Base-by-base conservation (phyloP, 129 eudicot species). In the Silybum marianum region DNA sequence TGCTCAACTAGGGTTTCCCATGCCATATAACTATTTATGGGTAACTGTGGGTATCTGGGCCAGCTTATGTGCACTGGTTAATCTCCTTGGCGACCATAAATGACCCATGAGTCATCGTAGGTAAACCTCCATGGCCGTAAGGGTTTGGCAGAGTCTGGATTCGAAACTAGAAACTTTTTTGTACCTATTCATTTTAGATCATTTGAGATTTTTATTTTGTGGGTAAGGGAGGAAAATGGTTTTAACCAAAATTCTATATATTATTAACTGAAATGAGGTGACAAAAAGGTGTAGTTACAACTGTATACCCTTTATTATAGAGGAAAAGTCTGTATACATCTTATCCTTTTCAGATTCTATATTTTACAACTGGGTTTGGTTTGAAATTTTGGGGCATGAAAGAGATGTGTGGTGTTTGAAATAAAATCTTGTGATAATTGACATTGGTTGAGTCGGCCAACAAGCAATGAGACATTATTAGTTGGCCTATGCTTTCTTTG, bases 391-490 rank as follows among this genome's bases (percentile, higher is more conserved):
- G 65, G 65, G 5, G 65, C 69, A 38, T 83, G 82, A 78, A 77
- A 83, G 74, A 82, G 81, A 72, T 42, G 72, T 83, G 78, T 63
- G 34, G 48, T 72, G 84, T 72, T 73, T 81, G 74, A 65, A 62
- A 72, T 83, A 83, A 83, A 71, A 73, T 77, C 82, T n/a, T 77
- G 72, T 34, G 63, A 51, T 51, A 51, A 16, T 54, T 58, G 66
- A 58, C 79, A 71, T 77, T 83, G 68, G 86, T 68, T 62, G 75
- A 66, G 86, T 77, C 86, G 86, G 86, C 86, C 86, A 83, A 83
- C 86, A 83, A 83, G 72, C 82, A 83, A 83, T 83, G 82, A 83
- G 86, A 83, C 86, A 83, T 9, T 77, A 83, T 83, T 83, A 78
- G 86, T 78, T 83, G 86, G 86, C 86, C 86, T 77, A 83, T 83